Evolutionary conservation across 495 filamentous ascomycete species (phyloP), one percentile per base, ranked within the genome.

Genomic region (Penicillium bovifimosum): DNA sequence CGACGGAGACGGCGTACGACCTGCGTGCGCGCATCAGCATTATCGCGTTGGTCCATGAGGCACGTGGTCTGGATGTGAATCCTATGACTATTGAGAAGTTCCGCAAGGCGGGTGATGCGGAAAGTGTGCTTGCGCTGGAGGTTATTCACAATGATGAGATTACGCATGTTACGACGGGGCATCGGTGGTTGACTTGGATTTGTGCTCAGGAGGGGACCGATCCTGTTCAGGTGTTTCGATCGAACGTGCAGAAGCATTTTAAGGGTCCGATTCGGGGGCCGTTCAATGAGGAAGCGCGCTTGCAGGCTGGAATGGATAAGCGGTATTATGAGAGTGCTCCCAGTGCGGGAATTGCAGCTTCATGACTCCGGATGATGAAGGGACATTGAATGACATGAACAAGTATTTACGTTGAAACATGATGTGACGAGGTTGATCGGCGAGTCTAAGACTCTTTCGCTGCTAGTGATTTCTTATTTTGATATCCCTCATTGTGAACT

Each of bases 81-180:
- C 76, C 76, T 0, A 64, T 78, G 69, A 80, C 76, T 3, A 80
- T 80, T 41, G 69, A 74, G 33, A 80, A 80, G 54, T 80, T 80
- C 60, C 76, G 75, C 41, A 67, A 63, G 35, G 69, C 74, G 0
- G 59, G 60, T 13, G 76, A 80, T 33, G 47, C 13, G 6, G 74
- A 76, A 40, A 80, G 76, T 20, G 76, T 78, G 14, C 57, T 68
- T 27, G 56, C 61, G 2, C 55, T 80, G 42, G 73, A 72, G 39
- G 54, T 80, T 3, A 80, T 80, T 17, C 76, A 80, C 14, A 77
- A 78, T 26, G 76, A 80, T 40, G 76, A 80, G 42, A 78, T 80
- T 28, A 80, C 76, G 0, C 76, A 80, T 47, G 76, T 80, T n/a
- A 78, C 76, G 0, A 80, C 76, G 6, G 76, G 76, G 10, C 76